A percentile compares a stretch with the other conserved stretches of the same genome.
These are phyloP conservation scores for Auriscalpium microsporum DNA, from an alignment of 768 basidiomycete genomes.

Conservation along the genomic window DNA sequence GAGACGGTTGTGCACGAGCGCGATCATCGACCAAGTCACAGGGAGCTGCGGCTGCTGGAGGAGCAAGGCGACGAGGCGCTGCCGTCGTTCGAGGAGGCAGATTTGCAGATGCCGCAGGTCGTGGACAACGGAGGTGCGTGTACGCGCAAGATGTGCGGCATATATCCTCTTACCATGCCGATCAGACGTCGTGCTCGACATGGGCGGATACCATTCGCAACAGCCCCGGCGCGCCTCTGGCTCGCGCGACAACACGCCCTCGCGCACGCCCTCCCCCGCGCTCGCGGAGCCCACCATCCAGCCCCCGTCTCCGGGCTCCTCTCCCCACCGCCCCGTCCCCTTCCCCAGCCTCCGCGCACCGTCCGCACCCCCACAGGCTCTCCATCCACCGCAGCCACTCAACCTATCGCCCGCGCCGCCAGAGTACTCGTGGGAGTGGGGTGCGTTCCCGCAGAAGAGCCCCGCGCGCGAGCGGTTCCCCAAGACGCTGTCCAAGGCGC, in stretches of 20 bases:
- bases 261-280: constrained; percentile 17
- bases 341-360: constrained; percentile 35
- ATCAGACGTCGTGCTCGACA: constrained; percentile 72
- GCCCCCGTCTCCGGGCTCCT: constrained; percentile 14
- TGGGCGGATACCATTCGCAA: constrained; percentile 68
- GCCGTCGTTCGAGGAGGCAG: constrained; percentile 30
- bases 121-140: constrained; percentile 4
- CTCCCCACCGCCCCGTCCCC: constrained; percentile 25
- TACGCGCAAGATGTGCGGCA: not conserved
- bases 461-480: constrained; percentile 47
- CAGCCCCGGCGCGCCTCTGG: not conserved
- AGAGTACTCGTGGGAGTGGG: constrained; percentile 93
- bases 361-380: constrained; percentile 53
- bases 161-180: not conserved
- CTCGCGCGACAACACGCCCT: not conserved
- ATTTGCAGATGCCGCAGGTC: constrained; percentile 44
- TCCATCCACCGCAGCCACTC: constrained; percentile 26
- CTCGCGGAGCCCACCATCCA: constrained; percentile 15
- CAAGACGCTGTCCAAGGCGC: not conserved
- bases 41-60: constrained; percentile 3
- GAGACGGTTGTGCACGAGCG: constrained; percentile 12
- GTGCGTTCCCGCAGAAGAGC: constrained; percentile 76
- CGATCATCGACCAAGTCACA: constrained; percentile 7
- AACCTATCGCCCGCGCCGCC: constrained; percentile 14
- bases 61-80: constrained; percentile 42